Evolutionary conservation across 2,329 filamentous ascomycete genomes (phyloP).

Genomic region (Didymella exigua): DNA sequence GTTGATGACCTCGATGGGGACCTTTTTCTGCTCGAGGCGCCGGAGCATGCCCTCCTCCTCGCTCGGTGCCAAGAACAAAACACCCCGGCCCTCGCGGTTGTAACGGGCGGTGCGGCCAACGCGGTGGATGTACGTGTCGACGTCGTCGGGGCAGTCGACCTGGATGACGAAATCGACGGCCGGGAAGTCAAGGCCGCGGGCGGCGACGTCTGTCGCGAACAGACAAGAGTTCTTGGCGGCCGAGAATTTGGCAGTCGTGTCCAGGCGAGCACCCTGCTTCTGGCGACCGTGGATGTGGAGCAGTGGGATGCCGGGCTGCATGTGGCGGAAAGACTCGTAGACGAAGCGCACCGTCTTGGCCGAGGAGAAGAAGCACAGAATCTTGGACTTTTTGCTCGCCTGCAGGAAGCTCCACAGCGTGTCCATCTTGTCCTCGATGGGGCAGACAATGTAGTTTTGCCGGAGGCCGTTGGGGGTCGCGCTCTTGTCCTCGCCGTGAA

Average conservation of each 20-base stretch:
- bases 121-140: conserved; percentile 96
- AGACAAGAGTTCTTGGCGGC: conserved; percentile 82
- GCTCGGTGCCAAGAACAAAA: conserved; percentile 88
- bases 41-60: conserved; percentile 93
- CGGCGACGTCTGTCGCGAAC: conserved; percentile 94
- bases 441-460: conserved; percentile 88
- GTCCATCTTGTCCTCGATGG: conserved; percentile 86
- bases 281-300: conserved; percentile 93
- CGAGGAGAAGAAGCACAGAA: conserved; percentile 92
- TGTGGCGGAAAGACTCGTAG: conserved; percentile 88
- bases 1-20: conserved; percentile 85
- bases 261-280: conserved; percentile 85
- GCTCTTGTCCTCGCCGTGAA: conserved; percentile 79
- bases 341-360: conserved; percentile 97
- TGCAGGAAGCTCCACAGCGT: conserved; percentile 93
- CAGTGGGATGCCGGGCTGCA: conserved; percentile 92
- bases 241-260: conserved; percentile 85
- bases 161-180: conserved; percentile 99
- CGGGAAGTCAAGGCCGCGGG: conserved; percentile 92
- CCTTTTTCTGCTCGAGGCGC: conserved; percentile 84
- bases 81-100: conserved; percentile 82
- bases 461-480: conserved; percentile 85
- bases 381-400: conserved; percentile 88
- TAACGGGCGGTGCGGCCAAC: conserved; percentile 95
- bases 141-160: conserved; percentile 93